Evolutionary conservation across 108 stramenopile species (phyloP), one percentile per base, ranked within the genome.

Genomic region (Fragilariopsis cylindrus): DNA sequence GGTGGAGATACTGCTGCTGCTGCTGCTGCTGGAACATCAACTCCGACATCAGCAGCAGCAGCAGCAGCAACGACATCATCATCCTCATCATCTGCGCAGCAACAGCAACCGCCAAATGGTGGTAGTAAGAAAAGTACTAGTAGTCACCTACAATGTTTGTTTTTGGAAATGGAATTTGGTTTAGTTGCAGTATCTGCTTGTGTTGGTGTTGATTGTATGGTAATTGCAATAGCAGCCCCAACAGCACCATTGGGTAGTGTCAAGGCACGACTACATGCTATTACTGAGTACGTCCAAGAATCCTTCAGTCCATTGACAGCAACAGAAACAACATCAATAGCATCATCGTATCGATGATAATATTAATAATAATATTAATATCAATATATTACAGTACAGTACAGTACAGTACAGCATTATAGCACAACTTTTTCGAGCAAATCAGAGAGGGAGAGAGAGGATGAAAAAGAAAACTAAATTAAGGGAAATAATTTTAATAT

Each of bases 191-290:
- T 92, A 16, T 85, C 90, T 11, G 79, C 74, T 69, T 85, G 84
- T 70, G 79, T 78, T 39, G 85, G 84, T 45, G 62, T 79, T 60
- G 90, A 86, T 47, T 90, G 78, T 71, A 84, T 88, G 73, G 88
- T 91, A 1, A 90, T 94, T 69, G 90, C 88, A 9, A 85, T 94
- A 65, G 93, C 90, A 9, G 78, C 83, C 57, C 60, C 88, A 19
- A 78, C 70, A 57, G 88, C 89, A 43, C 89, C 88, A 58, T 81
- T 81, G 48, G 93, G 93, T 15, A 78, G 86, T 52, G 76, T 94
- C 49, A 83, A 87, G 72, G 90, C 89, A 15, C 65, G 90, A 70
- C 67, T 94, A 64, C 69, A 81, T 71, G 80, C 89, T 53, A 67
- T 89, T 53, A 85, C 90, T 8, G 82, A 76, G 46, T 83, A 90